Base-by-base conservation (phyloP, 2,329 filamentous ascomycete species). In the Botryosphaeria agaves region DNA sequence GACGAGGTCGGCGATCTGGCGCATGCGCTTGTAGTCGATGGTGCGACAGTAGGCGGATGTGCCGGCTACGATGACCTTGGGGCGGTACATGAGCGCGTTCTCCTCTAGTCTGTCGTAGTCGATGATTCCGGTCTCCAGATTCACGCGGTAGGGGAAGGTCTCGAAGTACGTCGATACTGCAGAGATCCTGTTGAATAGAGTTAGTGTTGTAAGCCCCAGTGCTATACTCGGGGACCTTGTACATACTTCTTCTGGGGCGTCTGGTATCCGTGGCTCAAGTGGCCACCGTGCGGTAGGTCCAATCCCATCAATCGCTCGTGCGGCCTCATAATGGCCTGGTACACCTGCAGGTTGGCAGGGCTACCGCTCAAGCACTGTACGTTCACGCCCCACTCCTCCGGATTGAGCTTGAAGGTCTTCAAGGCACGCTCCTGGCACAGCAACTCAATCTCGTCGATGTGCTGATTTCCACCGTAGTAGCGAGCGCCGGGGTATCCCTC, bases 401-500 rank as follows among this genome's bases (percentile, higher is more conserved):
- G 53, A 60, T 91, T 80, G 42, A 92, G 62, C 52, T 82, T 71
- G 68, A 95, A 98, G 35, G 85, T 78, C 61, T 82, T 71, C 39
- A 98, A 77, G 41, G 89, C 89, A 61, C 89, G 79, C 57, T 74
- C 69, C 67, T 98, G 89, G 72, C 89, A 98, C 37, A 89, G 78
- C 43, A 80, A 70, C 71, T 98, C 89, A 49, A 94, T 84, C 59
- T 82, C 69, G 59, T 98, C 89, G 44, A 98, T 98, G 70, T 89
- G 83, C 69, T 98, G 80, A 67, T 98, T 98, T 52, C 89, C 89
- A 53, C 89, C 89, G 52, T 98, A 98, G 72, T 98, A 98, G 60
- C 89, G 78, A 47, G 89, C 89, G 55, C 89, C 89, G 43, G 89
- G 89, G 59, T 93, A 93, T 42, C 89, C 89, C 69, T 98, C 89